Base-by-base conservation (phyloP, 305 asterid genomes). In the Solanum chacoense region DNA sequence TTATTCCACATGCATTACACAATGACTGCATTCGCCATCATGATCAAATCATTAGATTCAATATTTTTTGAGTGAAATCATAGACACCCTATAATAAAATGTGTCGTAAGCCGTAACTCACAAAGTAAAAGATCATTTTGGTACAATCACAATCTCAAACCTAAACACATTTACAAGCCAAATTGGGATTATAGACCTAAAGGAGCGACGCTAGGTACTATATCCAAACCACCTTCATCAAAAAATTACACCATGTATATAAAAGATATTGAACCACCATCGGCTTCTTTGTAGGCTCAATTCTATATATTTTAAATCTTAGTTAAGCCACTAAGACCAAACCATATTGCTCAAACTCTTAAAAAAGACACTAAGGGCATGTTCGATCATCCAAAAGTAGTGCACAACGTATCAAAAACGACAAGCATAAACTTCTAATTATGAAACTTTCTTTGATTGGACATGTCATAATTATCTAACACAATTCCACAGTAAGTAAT, bases 1-100 rank as follows among this genome's bases (percentile, higher is more conserved):
- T 91, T 42, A 97, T 97, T 88, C 99, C 99, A 94, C 99, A 97
- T 45, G 99, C 99, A 92, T 97, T 97, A 92, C 99, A 97, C 50
- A 97, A 91, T 7, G 99, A 95, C 99, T 97, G 95, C 93, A 93
- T 74, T 7, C 85, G 0, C 42, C 22, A 87, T 9, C 11, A 76
- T 12, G 72, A 87, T 75, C 35, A 79, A 11, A 38, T 20, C 65
- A 85, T 45, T 32, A 24, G 8, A 35, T 20, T 18, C 24, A 37
- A 13, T 36, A 0, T 14, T 0, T 76, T 35, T 0, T 3, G 4
- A 76, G 31, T 6, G 3, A n/a, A 36, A 36, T n/a, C 42, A 74
- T 22, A 20, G 3, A 76, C 81, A 32, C 26, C 26, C 26, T 74
- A 32, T 74, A 9, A 20, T 8, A 18, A 31, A 74, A 74, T 34